phyloP scores from a whole-genome alignment of 768 basidiomycete genomes.

The Coprinopsis strossmayeri region DNA sequence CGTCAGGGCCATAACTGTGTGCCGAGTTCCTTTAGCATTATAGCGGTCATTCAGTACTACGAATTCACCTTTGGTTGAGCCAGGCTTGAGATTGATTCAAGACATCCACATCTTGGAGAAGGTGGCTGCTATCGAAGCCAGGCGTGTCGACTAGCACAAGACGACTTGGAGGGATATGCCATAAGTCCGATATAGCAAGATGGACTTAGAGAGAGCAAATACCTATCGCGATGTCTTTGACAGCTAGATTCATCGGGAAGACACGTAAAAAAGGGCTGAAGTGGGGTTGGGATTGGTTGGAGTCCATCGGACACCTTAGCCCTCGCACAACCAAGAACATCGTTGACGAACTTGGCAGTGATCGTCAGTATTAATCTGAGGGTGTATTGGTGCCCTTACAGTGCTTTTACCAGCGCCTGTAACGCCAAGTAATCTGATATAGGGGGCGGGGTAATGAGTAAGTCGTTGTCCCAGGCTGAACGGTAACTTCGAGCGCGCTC shows the following conservation, averaged over 20 bases:
- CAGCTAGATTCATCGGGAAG: conserved; percentile 1
- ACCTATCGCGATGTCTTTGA: conserved; percentile 2
- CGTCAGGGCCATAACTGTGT: background rate
- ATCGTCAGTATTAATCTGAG: background rate
- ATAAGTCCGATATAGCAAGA: background rate
- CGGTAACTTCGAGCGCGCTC: background rate
- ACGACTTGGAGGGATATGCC: background rate
- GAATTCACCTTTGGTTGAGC: conserved; percentile 2
- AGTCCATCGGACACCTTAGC: background rate
- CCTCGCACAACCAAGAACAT: background rate
- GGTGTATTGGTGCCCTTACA: background rate
- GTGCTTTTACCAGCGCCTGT: conserved; percentile 11
- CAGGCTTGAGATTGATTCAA: conserved; percentile 2
- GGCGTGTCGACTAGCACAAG: conserved; percentile 9
- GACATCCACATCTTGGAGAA: conserved; percentile 1
- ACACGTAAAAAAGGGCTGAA: background rate
- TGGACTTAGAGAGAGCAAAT: background rate
- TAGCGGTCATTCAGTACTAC: background rate
- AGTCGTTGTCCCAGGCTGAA: background rate
- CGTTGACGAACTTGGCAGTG: conserved; percentile 7
- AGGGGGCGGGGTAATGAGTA: background rate
- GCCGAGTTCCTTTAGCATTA: background rate
- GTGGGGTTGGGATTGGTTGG: background rate
- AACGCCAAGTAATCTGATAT: background rate
- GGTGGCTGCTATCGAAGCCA: conserved; percentile 5